Conservation (phyloP, 495 filamentous ascomycete genomes). For the Neurospora tetrasperma region DNA sequence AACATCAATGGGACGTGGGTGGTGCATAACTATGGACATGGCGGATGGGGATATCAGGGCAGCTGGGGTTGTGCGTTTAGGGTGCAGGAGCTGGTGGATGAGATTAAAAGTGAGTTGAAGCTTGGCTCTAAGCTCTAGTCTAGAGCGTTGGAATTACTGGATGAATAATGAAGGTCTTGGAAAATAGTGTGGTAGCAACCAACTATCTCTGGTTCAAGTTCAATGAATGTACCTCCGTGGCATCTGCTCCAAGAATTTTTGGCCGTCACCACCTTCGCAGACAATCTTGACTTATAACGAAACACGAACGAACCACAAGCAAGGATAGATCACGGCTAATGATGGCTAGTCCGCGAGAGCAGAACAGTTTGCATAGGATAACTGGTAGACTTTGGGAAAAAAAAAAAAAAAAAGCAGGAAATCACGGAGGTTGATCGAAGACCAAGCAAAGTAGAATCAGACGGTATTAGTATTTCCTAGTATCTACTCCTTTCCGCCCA, state of each 20-base stretch:
- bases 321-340: no score
- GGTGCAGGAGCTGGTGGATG: slow-evolving; percentile 61
- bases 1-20: slow-evolving; percentile 57
- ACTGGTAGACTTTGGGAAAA: background rate
- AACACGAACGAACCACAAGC: no score
- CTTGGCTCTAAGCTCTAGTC: slow-evolving; percentile 11
- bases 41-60: slow-evolving; percentile 84
- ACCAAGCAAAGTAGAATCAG: background rate
- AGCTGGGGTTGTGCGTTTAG: slow-evolving; percentile 73
- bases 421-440: background rate
- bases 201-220: no score
- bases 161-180: background rate
- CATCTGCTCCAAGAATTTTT: no score
- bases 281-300: no score
- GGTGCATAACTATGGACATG: slow-evolving; percentile 96
- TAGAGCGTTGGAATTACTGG: background rate
- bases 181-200: no score
- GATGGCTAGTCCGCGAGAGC: no score
- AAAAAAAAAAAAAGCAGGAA: background rate
- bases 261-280: no score
- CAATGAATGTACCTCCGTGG: no score
- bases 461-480: background rate
- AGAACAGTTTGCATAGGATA: no score
- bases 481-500: slow-evolving; percentile 41
- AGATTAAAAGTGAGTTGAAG: slow-evolving; percentile 23